Percentiles rank a stretch among this genome's conserved stretches.
These are phyloP conservation scores for Saccharomyces pastorianus DNA, from an alignment of 1,139 yeast species.

Conservation along the genomic window DNA sequence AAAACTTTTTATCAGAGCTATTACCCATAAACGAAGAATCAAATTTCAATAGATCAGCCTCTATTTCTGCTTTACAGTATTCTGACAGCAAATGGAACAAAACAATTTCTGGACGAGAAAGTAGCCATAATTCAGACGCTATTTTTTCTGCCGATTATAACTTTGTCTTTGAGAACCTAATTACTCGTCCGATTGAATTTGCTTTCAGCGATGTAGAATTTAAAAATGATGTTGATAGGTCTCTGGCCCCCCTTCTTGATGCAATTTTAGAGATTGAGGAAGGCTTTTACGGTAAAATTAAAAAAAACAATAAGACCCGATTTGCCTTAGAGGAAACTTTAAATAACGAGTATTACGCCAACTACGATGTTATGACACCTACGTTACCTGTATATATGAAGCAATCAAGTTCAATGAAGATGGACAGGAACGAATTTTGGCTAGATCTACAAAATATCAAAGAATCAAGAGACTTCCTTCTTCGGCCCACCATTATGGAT, in stretches of 20 bases:
- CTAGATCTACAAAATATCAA: conserved; percentile 5
- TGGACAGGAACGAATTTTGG: conserved; percentile 18
- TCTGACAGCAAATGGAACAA: conserved; percentile 20
- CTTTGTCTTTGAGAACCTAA: conserved; percentile 17
- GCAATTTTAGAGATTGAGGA: conserved; percentile 23
- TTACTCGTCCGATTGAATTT: conserved; percentile 21
- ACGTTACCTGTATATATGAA: conserved; percentile 16
- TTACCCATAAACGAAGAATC: conserved; percentile 28
- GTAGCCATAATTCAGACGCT: conserved; percentile 11
- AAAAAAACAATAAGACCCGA: conserved; percentile 11
- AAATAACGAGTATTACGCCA: conserved; percentile 15
- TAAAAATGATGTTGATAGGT: conserved; percentile 19
- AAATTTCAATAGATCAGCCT: conserved; percentile 26
- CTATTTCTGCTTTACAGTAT: conserved; percentile 13
- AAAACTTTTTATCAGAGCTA: conserved; percentile 26
- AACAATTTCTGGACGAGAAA: conserved; percentile 9
- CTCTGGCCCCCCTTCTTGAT: conserved; percentile 20
- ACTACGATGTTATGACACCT: conserved; percentile 8
- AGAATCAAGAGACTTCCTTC: conserved; percentile 6
- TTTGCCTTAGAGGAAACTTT: conserved; percentile 14
- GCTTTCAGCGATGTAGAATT: conserved; percentile 14
- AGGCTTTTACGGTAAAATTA: conserved; percentile 19
- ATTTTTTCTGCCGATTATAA: conserved; percentile 21
- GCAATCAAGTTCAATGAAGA: conserved; percentile 10
- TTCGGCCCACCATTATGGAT: conserved; percentile 22